These are phyloP conservation scores for Hyaloraphidium curvatum DNA, from an alignment of 192 early-diverging fungal genomes.

Conservation along the genomic window DNA sequence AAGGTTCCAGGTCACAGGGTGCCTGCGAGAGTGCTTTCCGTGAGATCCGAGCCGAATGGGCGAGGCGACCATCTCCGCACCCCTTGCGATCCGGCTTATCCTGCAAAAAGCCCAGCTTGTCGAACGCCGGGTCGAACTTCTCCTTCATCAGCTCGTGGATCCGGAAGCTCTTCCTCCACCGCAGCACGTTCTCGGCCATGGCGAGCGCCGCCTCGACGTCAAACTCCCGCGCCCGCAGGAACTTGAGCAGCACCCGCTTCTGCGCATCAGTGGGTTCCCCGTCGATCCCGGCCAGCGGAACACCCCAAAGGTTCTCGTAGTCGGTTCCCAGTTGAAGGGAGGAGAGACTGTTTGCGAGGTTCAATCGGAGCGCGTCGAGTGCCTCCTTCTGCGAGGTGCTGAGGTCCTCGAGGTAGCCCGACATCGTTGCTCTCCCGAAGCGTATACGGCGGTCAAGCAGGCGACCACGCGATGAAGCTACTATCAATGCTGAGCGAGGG, in stretches of 20 bases:
- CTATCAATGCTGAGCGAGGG: too few species aligned
- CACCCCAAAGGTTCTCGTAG: too few species aligned
- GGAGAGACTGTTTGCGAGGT: not conserved
- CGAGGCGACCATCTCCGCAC: not conserved
- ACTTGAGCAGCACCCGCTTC: constrained; percentile 13
- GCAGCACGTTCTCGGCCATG: constrained; percentile 9
- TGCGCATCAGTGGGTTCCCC: constrained; percentile 1
- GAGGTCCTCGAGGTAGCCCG: not conserved
- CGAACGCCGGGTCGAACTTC: constrained; percentile 6
- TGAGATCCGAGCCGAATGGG: not conserved
- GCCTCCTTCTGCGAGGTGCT: not conserved
- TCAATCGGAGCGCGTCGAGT: not conserved
- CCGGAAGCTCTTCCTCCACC: constrained; percentile 18
- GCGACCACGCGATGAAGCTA: too few species aligned
- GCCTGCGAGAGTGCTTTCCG: not conserved
- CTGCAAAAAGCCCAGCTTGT: constrained; percentile 6
- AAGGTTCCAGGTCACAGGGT: constrained; percentile 15
- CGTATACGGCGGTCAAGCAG: too few species aligned
- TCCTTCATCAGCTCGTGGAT: constrained; percentile 4
- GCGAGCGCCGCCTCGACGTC: constrained; percentile 7
- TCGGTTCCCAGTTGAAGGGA: too few species aligned
- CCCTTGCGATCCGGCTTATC: constrained; percentile 10
- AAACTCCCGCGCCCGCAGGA: constrained; percentile 16
- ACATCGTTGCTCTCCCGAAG: too few species aligned
- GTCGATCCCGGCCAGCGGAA: too few species aligned